Percentiles rank a stretch among this genome's conserved stretches.
phyloP scores from a whole-genome alignment of 2,329 filamentous ascomycete genomes.

The Parafenestella ontariensis region DNA sequence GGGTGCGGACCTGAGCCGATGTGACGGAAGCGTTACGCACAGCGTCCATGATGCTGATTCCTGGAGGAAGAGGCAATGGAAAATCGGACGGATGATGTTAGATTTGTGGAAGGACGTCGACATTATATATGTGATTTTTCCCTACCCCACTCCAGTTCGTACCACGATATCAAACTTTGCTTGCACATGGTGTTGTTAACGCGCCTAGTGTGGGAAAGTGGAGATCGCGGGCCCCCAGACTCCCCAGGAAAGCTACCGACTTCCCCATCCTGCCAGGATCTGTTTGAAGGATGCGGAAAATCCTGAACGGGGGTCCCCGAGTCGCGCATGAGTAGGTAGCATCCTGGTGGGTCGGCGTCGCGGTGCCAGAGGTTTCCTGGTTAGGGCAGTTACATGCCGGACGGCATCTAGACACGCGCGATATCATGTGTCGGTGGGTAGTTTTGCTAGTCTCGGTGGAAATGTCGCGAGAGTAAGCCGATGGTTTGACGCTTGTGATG shows the following conservation, averaged over 20 bases:
- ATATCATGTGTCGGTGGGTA: slow-evolving; percentile 16
- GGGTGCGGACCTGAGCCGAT: slow-evolving; percentile 30
- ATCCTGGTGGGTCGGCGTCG: slow-evolving; percentile 4
- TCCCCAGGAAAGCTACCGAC: slow-evolving; percentile 8
- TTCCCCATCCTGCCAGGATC: neutral
- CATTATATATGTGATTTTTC: slow-evolving; percentile 1
- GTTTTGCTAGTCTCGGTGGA: slow-evolving; percentile 21
- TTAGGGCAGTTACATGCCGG: slow-evolving; percentile 2
- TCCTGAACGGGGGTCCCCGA: no score
- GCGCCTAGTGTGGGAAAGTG: slow-evolving; percentile 3
- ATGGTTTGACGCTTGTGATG: neutral
- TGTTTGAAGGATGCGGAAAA: slow-evolving; percentile 11
- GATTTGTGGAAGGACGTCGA: neutral
- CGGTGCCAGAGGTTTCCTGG: slow-evolving; percentile 10
- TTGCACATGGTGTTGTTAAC: slow-evolving; percentile 5
- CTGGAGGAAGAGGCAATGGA: neutral
- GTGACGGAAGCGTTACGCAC: slow-evolving; percentile 34
- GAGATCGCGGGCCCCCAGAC: slow-evolving; percentile 17
- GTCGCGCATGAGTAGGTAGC: slow-evolving; percentile 2
- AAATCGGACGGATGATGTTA: neutral
- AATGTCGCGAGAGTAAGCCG: slow-evolving; percentile 5
- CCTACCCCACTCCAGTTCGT: neutral
- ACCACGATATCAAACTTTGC: neutral
- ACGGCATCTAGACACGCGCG: neutral
- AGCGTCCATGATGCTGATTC: slow-evolving; percentile 24